Conservation (phyloP, 495 filamentous ascomycete species). For the Thermothielavioides terrestris region DNA sequence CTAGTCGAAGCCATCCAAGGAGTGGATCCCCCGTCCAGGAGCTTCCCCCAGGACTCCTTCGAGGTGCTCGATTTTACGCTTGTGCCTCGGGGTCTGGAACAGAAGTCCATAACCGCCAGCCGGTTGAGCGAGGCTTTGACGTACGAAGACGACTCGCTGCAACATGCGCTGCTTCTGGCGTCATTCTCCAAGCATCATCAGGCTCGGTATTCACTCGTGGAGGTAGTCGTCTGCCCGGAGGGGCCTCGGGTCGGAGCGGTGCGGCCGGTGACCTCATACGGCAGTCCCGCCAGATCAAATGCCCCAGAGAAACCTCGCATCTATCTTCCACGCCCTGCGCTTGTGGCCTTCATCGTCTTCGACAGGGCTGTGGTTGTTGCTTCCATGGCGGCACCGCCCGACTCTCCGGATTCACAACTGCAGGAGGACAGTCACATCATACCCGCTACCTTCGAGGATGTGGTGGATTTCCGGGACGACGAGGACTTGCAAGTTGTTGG, state of each 20-base stretch:
- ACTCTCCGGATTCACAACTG: constrained; percentile 61
- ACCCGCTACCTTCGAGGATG: constrained; percentile 67
- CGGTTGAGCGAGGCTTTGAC: constrained; percentile 32
- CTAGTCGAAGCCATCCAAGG: constrained; percentile 28
- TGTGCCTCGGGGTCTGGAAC: constrained; percentile 35
- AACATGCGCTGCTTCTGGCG: constrained; percentile 37
- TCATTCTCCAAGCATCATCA: constrained; percentile 27
- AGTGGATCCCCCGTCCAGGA: constrained; percentile 18
- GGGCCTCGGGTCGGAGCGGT: constrained; percentile 41
- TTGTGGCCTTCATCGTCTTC: constrained; percentile 77
- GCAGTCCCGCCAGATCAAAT: constrained; percentile 31
- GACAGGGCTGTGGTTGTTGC: constrained; percentile 65
- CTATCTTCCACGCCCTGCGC: constrained; percentile 64
- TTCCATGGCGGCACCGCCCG: constrained; percentile 53
- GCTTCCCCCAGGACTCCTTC: constrained; percentile 30
- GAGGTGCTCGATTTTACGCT: constrained; percentile 43
- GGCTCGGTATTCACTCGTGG: constrained; percentile 36
- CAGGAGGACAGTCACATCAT: constrained; percentile 51
- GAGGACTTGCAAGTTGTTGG: constrained; percentile 51
- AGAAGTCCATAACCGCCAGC: constrained; percentile 34
- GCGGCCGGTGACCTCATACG: constrained; percentile 56
- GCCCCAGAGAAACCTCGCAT: constrained; percentile 52
- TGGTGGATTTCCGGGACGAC: constrained; percentile 68
- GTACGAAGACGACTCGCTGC: constrained; percentile 33
- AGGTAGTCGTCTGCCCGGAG: constrained; percentile 33